phyloP scores from a whole-genome alignment of 1,139 yeast species.

The Lodderomyces jiufengensis region DNA sequence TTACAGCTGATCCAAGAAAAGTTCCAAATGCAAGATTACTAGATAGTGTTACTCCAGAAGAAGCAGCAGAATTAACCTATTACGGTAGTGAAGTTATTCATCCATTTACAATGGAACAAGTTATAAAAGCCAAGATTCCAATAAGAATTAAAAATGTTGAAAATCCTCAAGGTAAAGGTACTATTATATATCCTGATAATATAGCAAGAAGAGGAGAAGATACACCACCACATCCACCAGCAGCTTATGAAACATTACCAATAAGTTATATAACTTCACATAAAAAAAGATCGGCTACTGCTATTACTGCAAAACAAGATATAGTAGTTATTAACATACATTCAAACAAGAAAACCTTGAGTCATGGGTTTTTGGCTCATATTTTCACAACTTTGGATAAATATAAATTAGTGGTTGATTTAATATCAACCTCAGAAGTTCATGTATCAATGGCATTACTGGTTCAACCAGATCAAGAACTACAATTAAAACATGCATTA shows the following conservation, averaged over 20 bases:
- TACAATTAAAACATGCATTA: constrained; percentile 63
- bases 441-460: constrained; percentile 98
- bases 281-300: constrained; percentile 83
- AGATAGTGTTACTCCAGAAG: constrained; percentile 92
- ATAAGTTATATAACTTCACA: constrained; percentile 43
- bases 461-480: constrained; percentile 61
- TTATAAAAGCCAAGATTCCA: constrained; percentile 91
- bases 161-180: constrained; percentile 87
- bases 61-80: constrained; percentile 95
- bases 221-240: constrained; percentile 95
- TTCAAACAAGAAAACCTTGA: constrained; percentile 85
- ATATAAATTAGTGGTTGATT: constrained; percentile 84
- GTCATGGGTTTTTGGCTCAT: constrained; percentile 92
- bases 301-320: constrained; percentile 91
- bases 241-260: constrained; percentile 56
- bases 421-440: constrained; percentile 94
- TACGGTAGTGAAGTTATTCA: constrained; percentile 98
- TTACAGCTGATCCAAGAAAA: constrained; percentile 96
- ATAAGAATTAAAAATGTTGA: constrained; percentile 94
- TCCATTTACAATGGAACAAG: constrained; percentile 99
- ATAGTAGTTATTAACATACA: constrained; percentile 91
- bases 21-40: constrained; percentile 86
- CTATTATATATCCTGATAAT: constrained; percentile 90
- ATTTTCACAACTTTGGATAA: constrained; percentile 84
- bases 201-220: constrained; percentile 78